Base-by-base conservation (phyloP, 2,329 filamentous ascomycete genomes). In the Colletotrichum gloeosporioides region DNA sequence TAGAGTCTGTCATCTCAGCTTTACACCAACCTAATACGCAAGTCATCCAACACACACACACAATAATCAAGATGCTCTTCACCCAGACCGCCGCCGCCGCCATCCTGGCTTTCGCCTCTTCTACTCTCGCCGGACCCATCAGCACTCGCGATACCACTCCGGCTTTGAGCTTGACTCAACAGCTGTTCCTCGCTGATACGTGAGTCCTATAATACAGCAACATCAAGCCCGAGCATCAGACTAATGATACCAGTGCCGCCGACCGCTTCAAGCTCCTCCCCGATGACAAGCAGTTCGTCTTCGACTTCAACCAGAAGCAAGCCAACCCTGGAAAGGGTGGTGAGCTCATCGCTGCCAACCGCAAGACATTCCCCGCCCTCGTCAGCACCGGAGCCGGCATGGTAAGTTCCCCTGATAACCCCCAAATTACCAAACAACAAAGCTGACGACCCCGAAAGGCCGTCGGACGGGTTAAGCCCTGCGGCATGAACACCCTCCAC, bases 401-500 rank as follows among this genome's bases (percentile, higher is more conserved):
- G 84, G 67, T 68, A 68, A 57, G 31, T 15, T 25, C 18, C 13
- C 31, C 5, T 3, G 27, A 25, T 13, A 25, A 25, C 18, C 3
- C 22, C 34, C 5, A 25, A 13, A 39, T 22, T 2, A 13, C 5
- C 34, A 13, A 39, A 13, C 22, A 34, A 63, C 10, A 7, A 39
- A 39, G 25, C 62, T 64, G 7, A 64, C 13, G 32, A 16, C 9
- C 3, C 18, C 1, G 2, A 16, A 53, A 53, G 65, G 88, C 89
- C 4, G 82, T 91, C 9, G 89, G 88, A 55, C 88, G 88, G 79
- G 82, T 92, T 49, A 84, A 86, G 39, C 84, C 86, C 44, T 92
- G 90, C 79, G 90, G 88, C 74, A 89, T 92, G 83, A 91, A 90
- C 85, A 90, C 88, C 9, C 88, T 89, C 22, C 90, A 91, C 83